A percentile compares a stretch with the other conserved stretches of the same genome.
phyloP scores from a whole-genome alignment of 73 alveolate genomes.

The Paramecium octaurelia region DNA sequence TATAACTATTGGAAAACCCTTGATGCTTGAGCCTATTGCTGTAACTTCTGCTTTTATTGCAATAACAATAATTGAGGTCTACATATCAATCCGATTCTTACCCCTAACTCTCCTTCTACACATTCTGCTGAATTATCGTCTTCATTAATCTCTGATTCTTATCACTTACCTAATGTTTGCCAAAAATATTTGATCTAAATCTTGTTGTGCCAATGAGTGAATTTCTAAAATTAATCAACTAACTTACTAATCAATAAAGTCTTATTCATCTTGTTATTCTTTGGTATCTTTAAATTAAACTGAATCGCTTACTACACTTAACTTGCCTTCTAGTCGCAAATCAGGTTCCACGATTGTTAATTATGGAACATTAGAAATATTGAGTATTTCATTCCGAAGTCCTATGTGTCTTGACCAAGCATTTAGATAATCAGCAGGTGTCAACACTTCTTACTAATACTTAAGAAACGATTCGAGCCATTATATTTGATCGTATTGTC shows the following conservation, averaged over 20 bases:
- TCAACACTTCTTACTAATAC: constrained; percentile 54
- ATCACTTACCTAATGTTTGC: constrained; percentile 46
- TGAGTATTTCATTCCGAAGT: constrained; percentile 55
- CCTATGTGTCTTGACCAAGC: constrained; percentile 66
- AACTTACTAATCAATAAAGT: background rate
- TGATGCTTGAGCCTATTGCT: background rate
- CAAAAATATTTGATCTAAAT: constrained; percentile 49
- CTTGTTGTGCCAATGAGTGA: constrained; percentile 45
- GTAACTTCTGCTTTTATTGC: background rate
- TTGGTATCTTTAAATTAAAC: background rate
- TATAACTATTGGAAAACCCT: background rate
- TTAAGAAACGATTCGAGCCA: constrained; percentile 68
- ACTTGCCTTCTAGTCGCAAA: constrained; percentile 54
- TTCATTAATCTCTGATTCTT: constrained; percentile 19
- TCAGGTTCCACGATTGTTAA: constrained; percentile 61
- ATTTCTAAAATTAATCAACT: constrained; percentile 11
- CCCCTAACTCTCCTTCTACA: constrained; percentile 7
- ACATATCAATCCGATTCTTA: background rate
- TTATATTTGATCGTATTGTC: constrained; percentile 60
- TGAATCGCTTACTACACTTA: constrained; percentile 46
- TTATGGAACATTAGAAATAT: constrained; percentile 33
- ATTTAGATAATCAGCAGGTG: constrained; percentile 62
- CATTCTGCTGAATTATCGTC: background rate
- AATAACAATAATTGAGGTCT: constrained; percentile 32
- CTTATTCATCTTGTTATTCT: background rate